Conservation (phyloP, 768 basidiomycete genomes). For the Strobilomyces dryophilus region DNA sequence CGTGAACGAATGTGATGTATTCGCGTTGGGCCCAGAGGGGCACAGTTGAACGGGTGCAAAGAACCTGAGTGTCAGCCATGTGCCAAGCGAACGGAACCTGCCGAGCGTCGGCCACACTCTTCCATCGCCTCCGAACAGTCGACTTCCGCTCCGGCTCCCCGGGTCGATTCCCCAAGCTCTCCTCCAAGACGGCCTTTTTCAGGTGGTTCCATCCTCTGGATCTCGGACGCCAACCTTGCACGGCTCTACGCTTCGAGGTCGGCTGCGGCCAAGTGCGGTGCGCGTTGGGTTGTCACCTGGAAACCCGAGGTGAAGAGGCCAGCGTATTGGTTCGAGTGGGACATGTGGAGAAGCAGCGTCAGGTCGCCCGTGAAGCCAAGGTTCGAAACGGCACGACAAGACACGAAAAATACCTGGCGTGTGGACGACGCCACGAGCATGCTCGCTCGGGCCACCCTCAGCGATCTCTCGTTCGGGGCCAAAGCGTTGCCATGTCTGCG, state of each 20-base stretch:
- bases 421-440: too few relatives aligned
- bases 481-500: too few relatives aligned
- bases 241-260: conserved; percentile 34
- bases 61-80: too few relatives aligned
- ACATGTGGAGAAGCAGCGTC: conserved; percentile 20
- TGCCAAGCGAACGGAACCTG: not conserved
- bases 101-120: not conserved
- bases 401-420: too few relatives aligned
- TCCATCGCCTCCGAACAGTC: not conserved
- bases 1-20: too few relatives aligned
- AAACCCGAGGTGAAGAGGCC: conserved; percentile 8
- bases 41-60: too few relatives aligned
- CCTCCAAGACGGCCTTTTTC: conserved; percentile 34
- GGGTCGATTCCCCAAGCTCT: not conserved
- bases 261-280: conserved; percentile 13
- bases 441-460: too few relatives aligned
- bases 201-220: conserved; percentile 43
- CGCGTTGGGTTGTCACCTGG: conserved; percentile 28
- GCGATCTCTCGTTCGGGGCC: too few relatives aligned
- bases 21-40: too few relatives aligned
- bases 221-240: conserved; percentile 36
- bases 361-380: too few relatives aligned
- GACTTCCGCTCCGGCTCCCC: not conserved
- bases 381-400: too few relatives aligned
- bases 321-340: conserved; percentile 17